A percentile compares a stretch with the other conserved stretches of the same genome.
phyloP scores from a whole-genome alignment of 2,329 filamentous ascomycete genomes.

The Verticillium longisporum region DNA sequence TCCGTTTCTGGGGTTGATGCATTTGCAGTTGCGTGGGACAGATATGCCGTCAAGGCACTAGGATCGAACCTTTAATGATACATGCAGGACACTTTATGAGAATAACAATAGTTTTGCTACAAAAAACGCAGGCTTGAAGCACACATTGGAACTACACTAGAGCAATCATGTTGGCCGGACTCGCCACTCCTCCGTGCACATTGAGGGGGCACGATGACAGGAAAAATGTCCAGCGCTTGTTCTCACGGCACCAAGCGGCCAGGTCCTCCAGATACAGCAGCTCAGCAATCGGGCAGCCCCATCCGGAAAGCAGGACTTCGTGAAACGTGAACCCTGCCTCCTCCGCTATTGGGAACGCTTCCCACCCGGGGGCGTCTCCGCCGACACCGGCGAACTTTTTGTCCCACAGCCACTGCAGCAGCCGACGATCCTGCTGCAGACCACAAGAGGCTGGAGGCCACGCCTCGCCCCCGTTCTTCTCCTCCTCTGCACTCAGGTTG shows the following conservation, averaged over 20 bases:
- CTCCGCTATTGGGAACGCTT: not conserved
- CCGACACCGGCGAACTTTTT: not conserved
- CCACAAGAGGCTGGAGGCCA: not conserved
- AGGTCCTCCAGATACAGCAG: not conserved
- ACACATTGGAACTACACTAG: not conserved
- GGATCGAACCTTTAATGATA: not conserved
- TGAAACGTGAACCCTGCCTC: not conserved
- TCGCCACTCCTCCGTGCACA: not conserved
- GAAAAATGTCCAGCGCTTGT: not conserved
- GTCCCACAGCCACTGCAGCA: not conserved
- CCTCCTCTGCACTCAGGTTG: not conserved
- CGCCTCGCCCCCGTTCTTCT: not conserved
- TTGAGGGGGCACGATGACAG: constrained; percentile 1
- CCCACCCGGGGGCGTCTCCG: not conserved
- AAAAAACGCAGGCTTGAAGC: not conserved
- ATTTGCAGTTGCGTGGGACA: not conserved
- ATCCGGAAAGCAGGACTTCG: not conserved
- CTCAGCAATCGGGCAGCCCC: not conserved
- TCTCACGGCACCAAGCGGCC: not conserved
- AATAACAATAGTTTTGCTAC: not conserved
- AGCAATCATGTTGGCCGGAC: constrained; percentile 1
- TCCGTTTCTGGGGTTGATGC: not conserved
- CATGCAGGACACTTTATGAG: not conserved
- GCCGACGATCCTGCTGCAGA: not conserved
- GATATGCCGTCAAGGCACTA: not conserved